Base-by-base conservation (phyloP, 352 stramenopile genomes). In the Phytophthora rubi region DNA sequence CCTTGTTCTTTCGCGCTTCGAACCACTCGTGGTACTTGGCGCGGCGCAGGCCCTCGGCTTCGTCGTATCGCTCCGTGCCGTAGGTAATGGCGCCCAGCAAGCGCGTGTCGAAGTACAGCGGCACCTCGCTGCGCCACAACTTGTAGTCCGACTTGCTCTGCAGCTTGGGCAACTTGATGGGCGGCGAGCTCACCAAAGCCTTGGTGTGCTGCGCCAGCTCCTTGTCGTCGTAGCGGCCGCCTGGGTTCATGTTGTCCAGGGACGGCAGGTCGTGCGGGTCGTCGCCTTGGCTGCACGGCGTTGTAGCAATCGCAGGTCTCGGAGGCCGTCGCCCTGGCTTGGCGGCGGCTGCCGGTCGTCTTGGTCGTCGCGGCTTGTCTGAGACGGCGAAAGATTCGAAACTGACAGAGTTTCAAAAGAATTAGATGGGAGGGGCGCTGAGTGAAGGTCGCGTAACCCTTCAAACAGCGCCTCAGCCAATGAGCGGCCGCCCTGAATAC, bases 81-180 rank as follows among this genome's bases (percentile, higher is more conserved):
- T 61, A 61, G 4, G 54, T 61, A 13, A 61, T 52, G 37, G 47
- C 54, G 26, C 28, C 56, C 7, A 63, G 57, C 39, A 32, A 48
- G n/a, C 44, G 16, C n/a, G 44, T 18, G 21, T 55, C 28, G 9
- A 63, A 55, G 57, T 35, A 30, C 28, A 63, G 30, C 26, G 42
- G 26, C 44, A 62, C 56, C 44, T 54, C 44, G 16, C 42, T 44
- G 7, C 16, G 7, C 56, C 56, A 62, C 26, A 16, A 28, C 28
- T 63, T 37, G 28, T 54, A 55, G n/a, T 55, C 44, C 1, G 2
- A 30, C 6, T 63, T 63, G 21, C 2, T 35, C 1, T 45, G 23
- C 6, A 54, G 39, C 39, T 54, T 53, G 39, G 42, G 26, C 12
- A 47, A 13, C 9, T 54, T 42, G 28, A 53, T 62, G 56, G 2